Evolutionary conservation across 768 basidiomycete genomes (phyloP).

Genomic region (Termitomyces sp.): DNA sequence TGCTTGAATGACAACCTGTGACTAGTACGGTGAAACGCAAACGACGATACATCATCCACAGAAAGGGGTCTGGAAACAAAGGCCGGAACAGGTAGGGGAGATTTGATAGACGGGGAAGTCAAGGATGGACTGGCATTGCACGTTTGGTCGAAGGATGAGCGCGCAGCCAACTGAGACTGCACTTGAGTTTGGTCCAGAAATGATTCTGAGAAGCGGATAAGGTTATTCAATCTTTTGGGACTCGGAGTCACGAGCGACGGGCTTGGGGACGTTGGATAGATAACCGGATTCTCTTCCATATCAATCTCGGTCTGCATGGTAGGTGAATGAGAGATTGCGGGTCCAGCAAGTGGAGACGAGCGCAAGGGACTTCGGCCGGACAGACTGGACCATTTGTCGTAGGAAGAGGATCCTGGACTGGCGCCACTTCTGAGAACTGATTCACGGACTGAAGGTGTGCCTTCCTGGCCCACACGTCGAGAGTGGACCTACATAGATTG

Average conservation of each 20-base stretch:
- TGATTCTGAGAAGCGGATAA: constrained; percentile 10
- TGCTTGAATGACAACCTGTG: background rate
- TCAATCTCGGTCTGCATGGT: constrained; percentile 5
- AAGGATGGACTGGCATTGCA: background rate
- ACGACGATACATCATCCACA: background rate
- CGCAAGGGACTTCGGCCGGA: constrained; percentile 29
- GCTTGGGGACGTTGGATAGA: background rate
- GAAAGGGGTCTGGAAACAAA: background rate
- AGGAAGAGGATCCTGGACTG: background rate
- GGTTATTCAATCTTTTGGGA: constrained; percentile 2
- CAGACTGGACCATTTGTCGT: constrained; percentile 10
- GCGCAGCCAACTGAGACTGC: background rate
- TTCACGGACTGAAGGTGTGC: background rate
- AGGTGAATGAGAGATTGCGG: constrained; percentile 24
- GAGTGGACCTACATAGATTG: background rate
- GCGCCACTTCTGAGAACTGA: background rate
- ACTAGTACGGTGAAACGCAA: background rate
- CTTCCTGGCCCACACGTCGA: background rate
- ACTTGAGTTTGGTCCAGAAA: background rate
- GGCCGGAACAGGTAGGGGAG: background rate
- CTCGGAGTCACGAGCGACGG: background rate
- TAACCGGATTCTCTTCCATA: background rate
- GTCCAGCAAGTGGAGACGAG: constrained; percentile 31
- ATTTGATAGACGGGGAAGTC: background rate
- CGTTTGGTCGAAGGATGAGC: constrained; percentile 1